Base-by-base conservation (phyloP, 345 rosid species). In the Eucalyptus fibrosa region DNA sequence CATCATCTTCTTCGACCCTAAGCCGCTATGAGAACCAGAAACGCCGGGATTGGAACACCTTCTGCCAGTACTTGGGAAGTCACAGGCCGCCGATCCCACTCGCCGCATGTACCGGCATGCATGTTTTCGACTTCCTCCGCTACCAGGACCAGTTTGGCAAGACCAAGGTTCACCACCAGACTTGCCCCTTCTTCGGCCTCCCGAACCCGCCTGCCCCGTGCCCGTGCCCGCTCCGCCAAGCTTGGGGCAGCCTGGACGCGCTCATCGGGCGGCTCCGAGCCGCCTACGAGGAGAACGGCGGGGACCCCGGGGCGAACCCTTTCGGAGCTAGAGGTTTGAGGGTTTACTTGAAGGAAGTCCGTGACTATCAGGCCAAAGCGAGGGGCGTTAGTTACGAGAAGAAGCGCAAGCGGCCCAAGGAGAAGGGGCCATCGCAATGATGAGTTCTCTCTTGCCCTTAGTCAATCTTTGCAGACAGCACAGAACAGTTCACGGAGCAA, bases 241-340 rank as follows among this genome's bases (percentile, higher is more conserved):
- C 97, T 16, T 95, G 97, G 97, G 97, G 97, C 77, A 95, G 97
- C 92, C 96, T 95, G 26, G 97, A 95, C 45, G 96, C 97, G 50
- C 96, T 95, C 90, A 90, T 95, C 42, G 97, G 97, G 9, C 93
- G 97, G 34, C 95, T 95, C 92, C 91, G 97, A 42, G 97, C 97
- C 44, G 97, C 97, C 83, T 95, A 93, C 53, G 97, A 95, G 69
- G 97, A 95, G 69, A 92, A 95, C 87, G 97, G 97, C 47, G 97
- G 97, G 14, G 92, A 94, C 86, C 95, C 96, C 49, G 97, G 94
- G 90, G 92, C 95, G 5, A 95, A 95, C 90, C 97, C 97, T 3
- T 95, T 95, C 77, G 97, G 96, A 40, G 95, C 96, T 49, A 94
- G 96, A 85, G 95, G 96, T 23, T 96, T 95, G 32, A 90, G 97